Evolutionary conservation across 1,139 yeast genomes (phyloP).

Genomic region (Ogataea hybrid): DNA sequence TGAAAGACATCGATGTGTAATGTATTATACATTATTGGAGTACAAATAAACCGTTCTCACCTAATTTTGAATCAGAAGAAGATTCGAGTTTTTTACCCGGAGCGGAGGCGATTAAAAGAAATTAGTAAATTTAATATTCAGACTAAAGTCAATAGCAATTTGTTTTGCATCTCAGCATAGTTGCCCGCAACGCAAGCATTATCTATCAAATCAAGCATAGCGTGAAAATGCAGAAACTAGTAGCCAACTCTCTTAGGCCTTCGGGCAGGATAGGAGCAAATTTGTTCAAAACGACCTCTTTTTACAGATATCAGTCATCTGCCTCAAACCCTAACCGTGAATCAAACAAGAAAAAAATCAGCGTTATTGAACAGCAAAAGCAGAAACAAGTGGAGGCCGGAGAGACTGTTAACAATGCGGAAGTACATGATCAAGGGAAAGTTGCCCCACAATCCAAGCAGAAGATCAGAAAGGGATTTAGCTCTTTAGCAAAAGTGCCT

Average conservation of each 20-base stretch:
- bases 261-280: background rate
- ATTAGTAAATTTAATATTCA: background rate
- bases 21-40: background rate
- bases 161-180: background rate
- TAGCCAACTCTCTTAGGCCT: background rate
- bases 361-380: slow-evolving; percentile 14
- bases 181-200: too few species aligned
- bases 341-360: slow-evolving; percentile 13
- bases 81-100: background rate
- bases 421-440: background rate
- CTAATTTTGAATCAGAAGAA: background rate
- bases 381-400: slow-evolving; percentile 13
- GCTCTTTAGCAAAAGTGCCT: slow-evolving; percentile 32
- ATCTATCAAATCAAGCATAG: too few species aligned
- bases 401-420: background rate
- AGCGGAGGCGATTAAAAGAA: background rate
- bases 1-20: slow-evolving; percentile 24
- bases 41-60: too few species aligned
- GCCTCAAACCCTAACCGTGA: slow-evolving; percentile 16
- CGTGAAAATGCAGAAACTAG: background rate
- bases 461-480: slow-evolving; percentile 30
- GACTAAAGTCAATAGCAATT: background rate
- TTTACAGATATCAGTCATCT: slow-evolving; percentile 22
- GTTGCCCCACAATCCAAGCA: slow-evolving; percentile 1
- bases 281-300: background rate